phyloP scores from a whole-genome alignment of 345 rosid genomes.

The Rhizophora mangle region DNA sequence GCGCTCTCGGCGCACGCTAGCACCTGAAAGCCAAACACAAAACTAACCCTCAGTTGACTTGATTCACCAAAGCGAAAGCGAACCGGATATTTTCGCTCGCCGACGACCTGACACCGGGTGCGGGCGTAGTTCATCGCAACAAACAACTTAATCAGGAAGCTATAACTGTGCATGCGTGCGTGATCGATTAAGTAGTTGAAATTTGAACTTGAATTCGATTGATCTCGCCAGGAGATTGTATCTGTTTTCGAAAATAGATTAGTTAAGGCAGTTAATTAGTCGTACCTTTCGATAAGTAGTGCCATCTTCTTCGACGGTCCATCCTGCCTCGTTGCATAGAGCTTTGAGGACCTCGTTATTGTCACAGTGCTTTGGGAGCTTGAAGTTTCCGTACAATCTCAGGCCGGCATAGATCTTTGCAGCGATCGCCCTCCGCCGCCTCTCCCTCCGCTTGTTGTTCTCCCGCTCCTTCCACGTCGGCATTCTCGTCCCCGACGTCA shows the following conservation, averaged over 20 bases:
- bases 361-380: slow-evolving; percentile 92
- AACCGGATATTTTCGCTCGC: neutral
- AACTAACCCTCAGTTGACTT: neutral
- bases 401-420: slow-evolving; percentile 84
- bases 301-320: slow-evolving; percentile 82
- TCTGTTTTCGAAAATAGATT: too few species aligned
- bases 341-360: slow-evolving; percentile 90
- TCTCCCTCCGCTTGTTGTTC: slow-evolving; percentile 83
- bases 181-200: too few species aligned
- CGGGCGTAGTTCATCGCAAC: neutral
- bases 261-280: too few species aligned
- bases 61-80: neutral
- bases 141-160: neutral
- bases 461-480: slow-evolving; percentile 92
- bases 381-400: slow-evolving; percentile 74
- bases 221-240: too few species aligned
- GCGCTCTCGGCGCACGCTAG: neutral
- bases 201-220: too few species aligned
- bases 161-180: neutral
- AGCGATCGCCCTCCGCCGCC: slow-evolving; percentile 81
- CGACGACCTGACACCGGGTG: neutral
- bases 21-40: neutral
- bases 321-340: slow-evolving; percentile 81
- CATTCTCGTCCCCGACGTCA: slow-evolving; percentile 73
- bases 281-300: slow-evolving; percentile 85